Evolutionary conservation across 2,329 filamentous ascomycete species (phyloP).

Genomic region (Aspergillus piperis): DNA sequence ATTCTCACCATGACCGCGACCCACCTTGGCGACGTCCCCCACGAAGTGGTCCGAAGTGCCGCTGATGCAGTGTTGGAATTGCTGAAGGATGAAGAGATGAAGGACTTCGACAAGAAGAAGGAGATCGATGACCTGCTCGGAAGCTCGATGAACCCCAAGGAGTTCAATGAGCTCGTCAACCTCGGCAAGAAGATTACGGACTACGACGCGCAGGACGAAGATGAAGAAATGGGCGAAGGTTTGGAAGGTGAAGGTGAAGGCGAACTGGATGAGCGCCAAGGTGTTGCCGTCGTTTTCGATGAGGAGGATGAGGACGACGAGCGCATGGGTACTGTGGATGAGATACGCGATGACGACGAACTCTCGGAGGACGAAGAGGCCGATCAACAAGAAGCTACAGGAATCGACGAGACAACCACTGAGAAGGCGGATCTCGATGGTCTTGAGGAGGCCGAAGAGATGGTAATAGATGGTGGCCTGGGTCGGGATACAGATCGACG

Average conservation of each 20-base stretch:
- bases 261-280: slow-evolving; percentile 90
- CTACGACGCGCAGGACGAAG: slow-evolving; percentile 94
- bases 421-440: slow-evolving; percentile 47
- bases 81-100: slow-evolving; percentile 91
- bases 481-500: slow-evolving; percentile 45
- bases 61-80: slow-evolving; percentile 89
- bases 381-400: slow-evolving; percentile 61
- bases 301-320: slow-evolving; percentile 87
- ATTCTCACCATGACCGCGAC: slow-evolving; percentile 88
- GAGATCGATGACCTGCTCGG: slow-evolving; percentile 93
- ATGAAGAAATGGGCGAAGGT: slow-evolving; percentile 78
- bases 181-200: slow-evolving; percentile 98
- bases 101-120: slow-evolving; percentile 98
- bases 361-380: slow-evolving; percentile 78
- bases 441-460: slow-evolving; percentile 62
- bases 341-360: slow-evolving; percentile 78
- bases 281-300: slow-evolving; percentile 96
- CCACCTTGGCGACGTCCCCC: slow-evolving; percentile 87
- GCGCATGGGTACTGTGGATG: slow-evolving; percentile 73
- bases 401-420: slow-evolving; percentile 47
- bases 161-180: slow-evolving; percentile 96
- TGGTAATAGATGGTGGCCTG: slow-evolving; percentile 75
- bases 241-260: slow-evolving; percentile 65
- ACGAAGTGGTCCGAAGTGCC: slow-evolving; percentile 88
- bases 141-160: slow-evolving; percentile 76